phyloP scores from a whole-genome alignment of 768 basidiomycete species.

The Collybiopsis confluens region DNA sequence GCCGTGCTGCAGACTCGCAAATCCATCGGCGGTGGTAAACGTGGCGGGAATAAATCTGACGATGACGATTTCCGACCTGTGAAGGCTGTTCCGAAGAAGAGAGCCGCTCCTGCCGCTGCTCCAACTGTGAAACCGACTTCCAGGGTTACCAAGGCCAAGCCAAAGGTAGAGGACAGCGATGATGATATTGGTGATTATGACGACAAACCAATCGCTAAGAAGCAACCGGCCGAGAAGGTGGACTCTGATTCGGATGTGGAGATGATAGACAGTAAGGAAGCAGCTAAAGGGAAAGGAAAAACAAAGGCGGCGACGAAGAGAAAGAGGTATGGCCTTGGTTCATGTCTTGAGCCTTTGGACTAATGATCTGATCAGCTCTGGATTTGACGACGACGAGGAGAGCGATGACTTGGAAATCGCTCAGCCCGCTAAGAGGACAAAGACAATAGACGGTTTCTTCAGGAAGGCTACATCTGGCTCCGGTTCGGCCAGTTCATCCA shows the following conservation, averaged over 20 bases:
- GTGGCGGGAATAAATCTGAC: conserved; percentile 25
- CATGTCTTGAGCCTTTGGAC: conserved; percentile 2
- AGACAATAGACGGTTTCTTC: conserved; percentile 61
- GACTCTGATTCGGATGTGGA: conserved; percentile 36
- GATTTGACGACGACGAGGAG: conserved; percentile 32
- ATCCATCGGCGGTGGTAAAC: conserved; percentile 34
- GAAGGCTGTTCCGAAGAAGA: conserved; percentile 37
- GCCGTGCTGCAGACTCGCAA: conserved; percentile 43
- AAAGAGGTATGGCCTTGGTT: conserved; percentile 50
- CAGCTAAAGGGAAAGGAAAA: conserved; percentile 33
- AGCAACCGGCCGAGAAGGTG: conserved; percentile 12
- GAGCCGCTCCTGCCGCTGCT: conserved; percentile 29
- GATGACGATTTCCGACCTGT: conserved; percentile 47
- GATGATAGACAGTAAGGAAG: conserved; percentile 23
- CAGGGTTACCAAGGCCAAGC: not conserved
- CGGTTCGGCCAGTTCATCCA: not conserved
- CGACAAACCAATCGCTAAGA: conserved; percentile 23
- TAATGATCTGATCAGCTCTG: conserved; percentile 22
- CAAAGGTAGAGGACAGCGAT: conserved; percentile 16
- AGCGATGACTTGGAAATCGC: conserved; percentile 31
- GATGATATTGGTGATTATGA: conserved; percentile 22
- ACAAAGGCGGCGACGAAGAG: conserved; percentile 49
- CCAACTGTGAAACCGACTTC: not conserved
- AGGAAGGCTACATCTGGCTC: conserved; percentile 31
- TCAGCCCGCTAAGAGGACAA: conserved; percentile 49